Conservation (phyloP, 2,329 filamentous ascomycete species). For the Lasiodiplodia hormozganensis region DNA sequence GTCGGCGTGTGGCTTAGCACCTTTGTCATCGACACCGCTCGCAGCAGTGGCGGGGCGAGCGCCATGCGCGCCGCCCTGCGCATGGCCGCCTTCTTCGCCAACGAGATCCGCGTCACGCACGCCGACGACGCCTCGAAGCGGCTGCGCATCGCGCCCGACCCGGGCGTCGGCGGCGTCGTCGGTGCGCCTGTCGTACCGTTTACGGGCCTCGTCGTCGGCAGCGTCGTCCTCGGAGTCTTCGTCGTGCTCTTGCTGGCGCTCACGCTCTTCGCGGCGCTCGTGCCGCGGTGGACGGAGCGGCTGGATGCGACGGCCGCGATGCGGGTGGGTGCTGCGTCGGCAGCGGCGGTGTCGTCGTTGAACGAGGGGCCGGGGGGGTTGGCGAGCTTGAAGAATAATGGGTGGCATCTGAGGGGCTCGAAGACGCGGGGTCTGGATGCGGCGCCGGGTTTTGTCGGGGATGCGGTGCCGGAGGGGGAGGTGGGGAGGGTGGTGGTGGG, state of each 20-base stretch:
- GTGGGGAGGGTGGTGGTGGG: not conserved
- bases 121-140: too few relatives aligned
- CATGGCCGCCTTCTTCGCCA: not conserved
- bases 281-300: constrained; percentile 4
- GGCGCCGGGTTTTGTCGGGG: not conserved
- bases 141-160: not conserved
- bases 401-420: not conserved
- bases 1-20: not conserved
- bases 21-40: not conserved
- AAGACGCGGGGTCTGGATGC: not conserved
- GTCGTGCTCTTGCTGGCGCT: not conserved
- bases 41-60: too few relatives aligned
- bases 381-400: not conserved
- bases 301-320: not conserved
- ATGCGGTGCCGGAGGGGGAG: not conserved
- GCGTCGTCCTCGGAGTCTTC: not conserved
- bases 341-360: not conserved
- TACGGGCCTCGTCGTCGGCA: not conserved
- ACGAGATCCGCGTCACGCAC: not conserved
- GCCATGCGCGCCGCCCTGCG: not conserved
- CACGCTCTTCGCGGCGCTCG: not conserved
- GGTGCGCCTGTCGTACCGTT: not conserved
- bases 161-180: not conserved
- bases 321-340: not conserved
- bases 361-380: not conserved